These are phyloP conservation scores for Corrigiola litoralis DNA, from an alignment of 179 eudicot species.

Conservation along the genomic window DNA sequence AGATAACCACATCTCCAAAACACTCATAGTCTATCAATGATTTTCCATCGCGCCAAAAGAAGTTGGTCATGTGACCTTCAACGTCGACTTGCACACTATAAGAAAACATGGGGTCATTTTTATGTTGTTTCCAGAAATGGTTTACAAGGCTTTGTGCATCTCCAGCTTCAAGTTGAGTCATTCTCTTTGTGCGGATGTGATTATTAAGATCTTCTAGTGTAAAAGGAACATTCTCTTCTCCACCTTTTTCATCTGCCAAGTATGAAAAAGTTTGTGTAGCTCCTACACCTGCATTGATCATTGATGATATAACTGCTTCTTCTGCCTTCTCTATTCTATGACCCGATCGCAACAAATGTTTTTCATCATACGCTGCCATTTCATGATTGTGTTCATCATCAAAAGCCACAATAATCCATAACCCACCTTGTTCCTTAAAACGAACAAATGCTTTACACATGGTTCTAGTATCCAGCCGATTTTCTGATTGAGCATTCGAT, in stretches of 20 bases:
- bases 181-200: background rate
- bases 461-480: background rate
- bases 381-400: background rate
- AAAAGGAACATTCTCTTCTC: background rate
- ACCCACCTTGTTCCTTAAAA: background rate
- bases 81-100: background rate
- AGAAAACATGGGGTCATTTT: background rate
- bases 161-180: background rate
- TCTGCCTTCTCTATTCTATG: background rate
- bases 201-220: constrained; percentile 7
- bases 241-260: background rate
- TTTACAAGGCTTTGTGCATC: constrained; percentile 2
- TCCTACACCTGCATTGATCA: background rate
- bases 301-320: background rate
- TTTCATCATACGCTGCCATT: background rate
- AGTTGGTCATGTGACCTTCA: constrained; percentile 1
- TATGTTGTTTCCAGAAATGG: background rate
- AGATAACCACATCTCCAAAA: constrained; percentile 6
- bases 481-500: background rate
- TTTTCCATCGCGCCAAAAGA: background rate
- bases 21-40: constrained; percentile 3
- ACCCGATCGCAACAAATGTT: background rate
- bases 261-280: constrained; percentile 1
- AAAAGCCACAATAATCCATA: background rate
- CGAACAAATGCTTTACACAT: background rate